A percentile compares a stretch with the other conserved stretches of the same genome.
Conservation (phyloP, 2,329 filamentous ascomycete species). For the Phyllosticta citriasiana region DNA sequence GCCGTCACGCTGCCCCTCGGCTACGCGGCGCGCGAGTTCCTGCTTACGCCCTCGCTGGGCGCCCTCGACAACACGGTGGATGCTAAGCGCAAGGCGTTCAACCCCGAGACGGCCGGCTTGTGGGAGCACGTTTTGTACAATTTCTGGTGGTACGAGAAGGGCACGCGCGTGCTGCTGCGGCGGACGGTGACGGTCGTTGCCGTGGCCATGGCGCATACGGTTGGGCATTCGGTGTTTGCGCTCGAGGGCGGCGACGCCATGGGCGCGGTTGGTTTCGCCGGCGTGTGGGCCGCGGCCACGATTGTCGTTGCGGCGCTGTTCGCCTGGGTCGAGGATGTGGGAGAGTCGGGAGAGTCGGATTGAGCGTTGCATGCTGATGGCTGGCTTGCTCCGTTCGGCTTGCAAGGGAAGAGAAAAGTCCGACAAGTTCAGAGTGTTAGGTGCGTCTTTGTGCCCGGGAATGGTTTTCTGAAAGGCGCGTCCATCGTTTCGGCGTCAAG, state of each 20-base stretch:
- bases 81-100: constrained; percentile 45
- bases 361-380: not conserved
- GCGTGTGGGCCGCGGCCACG: constrained; percentile 62
- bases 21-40: constrained; percentile 60
- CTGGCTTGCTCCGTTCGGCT: not conserved
- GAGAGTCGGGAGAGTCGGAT: not conserved
- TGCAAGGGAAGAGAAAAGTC: not conserved
- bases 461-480: not conserved
- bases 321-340: constrained; percentile 38
- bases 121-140: constrained; percentile 63
- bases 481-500: no score
- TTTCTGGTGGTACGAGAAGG: constrained; percentile 59
- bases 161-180: constrained; percentile 51
- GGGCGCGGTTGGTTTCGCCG: constrained; percentile 64
- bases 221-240: constrained; percentile 58
- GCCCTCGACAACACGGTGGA: constrained; percentile 41
- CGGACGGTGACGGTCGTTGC: constrained; percentile 42
- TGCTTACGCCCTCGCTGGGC: constrained; percentile 61
- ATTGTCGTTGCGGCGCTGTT: constrained; percentile 49
- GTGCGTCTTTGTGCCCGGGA: not conserved
- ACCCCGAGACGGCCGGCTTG: constrained; percentile 55
- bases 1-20: constrained; percentile 58
- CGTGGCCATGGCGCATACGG: constrained; percentile 43
- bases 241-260: constrained; percentile 53
- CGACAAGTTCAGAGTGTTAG: not conserved